Conservation (phyloP, 139 green algal genomes). For the Protoeuglena noctilucae region DNA sequence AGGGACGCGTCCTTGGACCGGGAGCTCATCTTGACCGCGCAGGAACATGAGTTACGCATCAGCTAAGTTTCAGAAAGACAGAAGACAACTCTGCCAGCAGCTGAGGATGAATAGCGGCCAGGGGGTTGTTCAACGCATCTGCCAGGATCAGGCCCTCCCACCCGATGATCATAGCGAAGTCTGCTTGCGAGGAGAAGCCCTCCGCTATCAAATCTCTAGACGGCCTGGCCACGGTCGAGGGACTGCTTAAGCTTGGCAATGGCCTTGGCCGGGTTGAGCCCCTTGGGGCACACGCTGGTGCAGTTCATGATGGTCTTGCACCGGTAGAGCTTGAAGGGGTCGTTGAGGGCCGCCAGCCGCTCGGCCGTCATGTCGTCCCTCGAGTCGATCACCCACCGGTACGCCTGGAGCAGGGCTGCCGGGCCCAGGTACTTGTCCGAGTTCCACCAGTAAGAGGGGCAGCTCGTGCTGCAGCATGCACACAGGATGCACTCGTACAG, state of each 20-base stretch:
- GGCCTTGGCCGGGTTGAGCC: slow-evolving; percentile 87
- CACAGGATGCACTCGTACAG: slow-evolving; percentile 99
- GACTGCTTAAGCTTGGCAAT: slow-evolving; percentile 94
- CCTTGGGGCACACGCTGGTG: slow-evolving; percentile 49
- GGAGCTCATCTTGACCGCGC: too few species aligned
- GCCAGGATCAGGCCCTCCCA: too few species aligned
- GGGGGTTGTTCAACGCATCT: too few species aligned
- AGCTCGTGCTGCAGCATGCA: slow-evolving; percentile 92
- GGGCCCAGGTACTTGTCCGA: slow-evolving; percentile 97
- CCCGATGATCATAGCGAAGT: too few species aligned
- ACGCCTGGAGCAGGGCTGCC: slow-evolving; percentile 81
- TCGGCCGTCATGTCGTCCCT: slow-evolving; percentile 82
- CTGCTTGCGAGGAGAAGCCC: too few species aligned
- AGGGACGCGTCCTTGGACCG: too few species aligned
- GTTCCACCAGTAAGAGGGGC: slow-evolving; percentile 97
- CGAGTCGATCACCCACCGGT: slow-evolving; percentile 86
- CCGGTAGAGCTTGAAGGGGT: slow-evolving; percentile 93
- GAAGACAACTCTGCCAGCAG: too few species aligned
- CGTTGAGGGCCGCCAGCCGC: slow-evolving; percentile 70
- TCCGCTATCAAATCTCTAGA: too few species aligned
- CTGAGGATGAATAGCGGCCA: too few species aligned
- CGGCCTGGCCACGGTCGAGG: slow-evolving; percentile 22
- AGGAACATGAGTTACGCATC: too few species aligned
- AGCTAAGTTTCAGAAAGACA: too few species aligned
- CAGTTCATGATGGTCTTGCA: slow-evolving; percentile 99